These are phyloP conservation scores for Microthlaspi erraticum DNA, from an alignment of 345 rosid genomes.

Conservation along the genomic window DNA sequence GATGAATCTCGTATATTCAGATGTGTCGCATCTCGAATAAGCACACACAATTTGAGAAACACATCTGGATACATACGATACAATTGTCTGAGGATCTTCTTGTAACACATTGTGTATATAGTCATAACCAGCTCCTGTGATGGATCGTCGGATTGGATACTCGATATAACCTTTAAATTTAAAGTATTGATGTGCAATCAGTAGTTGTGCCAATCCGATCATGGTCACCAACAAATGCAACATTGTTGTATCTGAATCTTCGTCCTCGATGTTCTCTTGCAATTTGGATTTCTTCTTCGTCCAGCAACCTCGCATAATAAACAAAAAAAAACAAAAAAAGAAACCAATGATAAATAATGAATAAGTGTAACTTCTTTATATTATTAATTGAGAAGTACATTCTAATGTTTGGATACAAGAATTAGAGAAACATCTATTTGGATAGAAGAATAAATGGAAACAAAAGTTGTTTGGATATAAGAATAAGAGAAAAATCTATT, in stretches of 20 bases:
- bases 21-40: not conserved
- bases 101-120: not conserved
- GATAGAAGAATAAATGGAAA: too few relatives aligned
- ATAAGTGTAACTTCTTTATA: not conserved
- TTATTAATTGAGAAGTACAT: too few relatives aligned
- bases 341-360: not conserved
- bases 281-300: not conserved
- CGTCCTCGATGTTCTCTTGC: not conserved
- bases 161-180: not conserved
- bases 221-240: not conserved
- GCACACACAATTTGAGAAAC: not conserved
- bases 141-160: not conserved
- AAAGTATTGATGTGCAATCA: not conserved
- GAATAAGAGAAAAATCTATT: too few relatives aligned
- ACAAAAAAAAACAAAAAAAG: not conserved
- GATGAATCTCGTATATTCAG: not conserved
- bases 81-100: not conserved
- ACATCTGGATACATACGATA: not conserved
- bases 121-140: slow-evolving; percentile 1
- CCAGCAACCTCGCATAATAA: not conserved
- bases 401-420: too few relatives aligned
- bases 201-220: not conserved
- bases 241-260: not conserved
- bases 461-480: too few relatives aligned
- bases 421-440: too few relatives aligned